Base-by-base conservation (phyloP, 2,329 filamentous ascomycete genomes). In the Trichophyton rubrum region DNA sequence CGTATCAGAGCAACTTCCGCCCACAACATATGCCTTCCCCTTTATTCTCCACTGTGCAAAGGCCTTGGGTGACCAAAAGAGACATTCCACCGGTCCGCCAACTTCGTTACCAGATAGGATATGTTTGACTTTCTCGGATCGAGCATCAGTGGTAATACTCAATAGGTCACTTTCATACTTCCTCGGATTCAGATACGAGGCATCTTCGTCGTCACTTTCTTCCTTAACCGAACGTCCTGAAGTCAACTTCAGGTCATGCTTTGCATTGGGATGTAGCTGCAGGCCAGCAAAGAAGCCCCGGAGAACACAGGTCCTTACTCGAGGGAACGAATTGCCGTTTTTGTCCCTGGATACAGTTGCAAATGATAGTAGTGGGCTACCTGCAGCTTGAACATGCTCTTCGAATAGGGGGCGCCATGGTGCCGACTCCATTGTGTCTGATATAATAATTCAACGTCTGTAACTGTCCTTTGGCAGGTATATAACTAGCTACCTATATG, bases 41-140 rank as follows among this genome's bases (percentile, higher is more conserved):
- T 85, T 84, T 38, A 97, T 72, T 62, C 92, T 83, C 92, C 92
- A 97, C 77, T 97, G 92, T 15, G 84, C 87, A 71, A 79, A 82
- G 3, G 79, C 77, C 49, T 86, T 82, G 64, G 83, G 81, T 8
- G 85, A 78, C 92, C 91, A 97, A 71, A 88, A 93, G 9, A 90
- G 82, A 5, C 85, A 89, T 74, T 96, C 92, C n/a, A 92, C 83
- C 2, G 81, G 79, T 0, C 84, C 84, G 43, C 89, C 85, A 40
- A 85, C 81, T 8, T 85, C 85, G 63, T 78, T 79, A 60, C 83
- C 77, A 60, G 65, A 66, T 63, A 85, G 82, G 2, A 97, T 73
- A 72, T 96, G 86, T 2, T 78, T 77, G 0, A 87, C 79, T 77
- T 97, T 97, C 62, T 85, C 81, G 89, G 95, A 96, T 53, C 92